Conservation (phyloP, 2,329 filamentous ascomycete genomes). For the Diplodia corticola region DNA sequence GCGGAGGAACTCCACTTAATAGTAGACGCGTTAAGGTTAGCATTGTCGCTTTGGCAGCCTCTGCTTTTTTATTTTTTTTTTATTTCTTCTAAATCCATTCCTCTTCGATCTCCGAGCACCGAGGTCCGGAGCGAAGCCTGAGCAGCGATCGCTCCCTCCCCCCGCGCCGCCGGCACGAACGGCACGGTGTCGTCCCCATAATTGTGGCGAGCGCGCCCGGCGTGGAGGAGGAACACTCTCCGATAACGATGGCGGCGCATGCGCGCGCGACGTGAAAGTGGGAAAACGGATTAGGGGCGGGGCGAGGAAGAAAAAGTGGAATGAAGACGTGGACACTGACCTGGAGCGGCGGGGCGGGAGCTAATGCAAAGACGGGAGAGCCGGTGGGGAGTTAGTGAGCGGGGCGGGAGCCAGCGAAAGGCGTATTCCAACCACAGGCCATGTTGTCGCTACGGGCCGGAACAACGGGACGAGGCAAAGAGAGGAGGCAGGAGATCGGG, state of each 20-base stretch:
- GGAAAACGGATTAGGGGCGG: no score
- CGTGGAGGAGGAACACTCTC: not conserved
- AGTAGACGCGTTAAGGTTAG: not conserved
- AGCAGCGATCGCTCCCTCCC: not conserved
- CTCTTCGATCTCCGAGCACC: not conserved
- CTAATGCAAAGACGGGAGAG: not conserved
- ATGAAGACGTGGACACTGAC: not conserved
- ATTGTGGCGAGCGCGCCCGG: slow-evolving; percentile 9
- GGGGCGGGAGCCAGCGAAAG: no score
- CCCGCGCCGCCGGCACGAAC: not conserved
- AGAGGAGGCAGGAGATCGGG: not conserved
- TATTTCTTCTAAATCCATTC: not conserved
- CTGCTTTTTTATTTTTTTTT: not conserved
- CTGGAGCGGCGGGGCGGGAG: not conserved
- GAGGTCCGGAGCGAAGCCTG: not conserved
- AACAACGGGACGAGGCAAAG: not conserved
- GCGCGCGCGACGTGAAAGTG: not conserved
- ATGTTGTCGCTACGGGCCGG: no score
- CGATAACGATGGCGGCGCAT: not conserved
- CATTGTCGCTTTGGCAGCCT: not conserved
- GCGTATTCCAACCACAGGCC: not conserved
- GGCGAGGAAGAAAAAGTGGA: not conserved
- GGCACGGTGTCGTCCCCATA: slow-evolving; percentile 4
- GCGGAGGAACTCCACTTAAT: not conserved
- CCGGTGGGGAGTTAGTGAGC: not conserved